Conservation (phyloP, 169 alveolate genomes). For the Plasmodium gonderi region DNA sequence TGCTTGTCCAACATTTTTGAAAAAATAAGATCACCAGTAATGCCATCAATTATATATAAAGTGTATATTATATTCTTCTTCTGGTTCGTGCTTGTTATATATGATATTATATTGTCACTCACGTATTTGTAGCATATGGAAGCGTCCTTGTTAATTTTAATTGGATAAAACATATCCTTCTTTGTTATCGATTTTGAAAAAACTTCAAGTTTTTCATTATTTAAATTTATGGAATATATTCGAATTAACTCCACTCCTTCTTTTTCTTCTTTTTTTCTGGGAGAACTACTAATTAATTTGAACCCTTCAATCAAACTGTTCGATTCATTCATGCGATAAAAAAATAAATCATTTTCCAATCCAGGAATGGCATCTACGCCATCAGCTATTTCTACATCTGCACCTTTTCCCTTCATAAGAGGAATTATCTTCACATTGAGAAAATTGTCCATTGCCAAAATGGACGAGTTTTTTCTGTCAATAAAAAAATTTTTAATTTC, state of each 20-base stretch:
- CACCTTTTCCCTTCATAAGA: background rate
- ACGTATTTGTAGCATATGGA: slow-evolving; percentile 68
- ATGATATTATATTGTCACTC: slow-evolving; percentile 57
- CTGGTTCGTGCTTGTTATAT: slow-evolving; percentile 14
- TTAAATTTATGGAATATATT: slow-evolving; percentile 46
- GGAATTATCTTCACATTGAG: slow-evolving; percentile 24
- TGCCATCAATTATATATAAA: slow-evolving; percentile 50
- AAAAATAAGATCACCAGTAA: slow-evolving; percentile 34
- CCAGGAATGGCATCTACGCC: background rate
- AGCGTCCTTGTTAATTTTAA: slow-evolving; percentile 72
- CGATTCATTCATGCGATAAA: slow-evolving; percentile 33
- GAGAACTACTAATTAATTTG: background rate
- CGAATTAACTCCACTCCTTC: slow-evolving; percentile 1
- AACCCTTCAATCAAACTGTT: slow-evolving; percentile 33
- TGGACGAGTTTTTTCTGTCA: background rate
- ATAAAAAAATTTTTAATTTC: slow-evolving; percentile 30
- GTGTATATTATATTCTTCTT: slow-evolving; percentile 11
- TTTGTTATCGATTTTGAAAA: slow-evolving; percentile 50
- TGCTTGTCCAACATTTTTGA: slow-evolving; percentile 56
- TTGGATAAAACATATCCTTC: slow-evolving; percentile 63
- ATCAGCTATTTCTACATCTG: background rate
- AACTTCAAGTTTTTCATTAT: slow-evolving; percentile 30
- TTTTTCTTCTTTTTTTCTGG: background rate
- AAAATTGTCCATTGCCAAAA: slow-evolving; percentile 21
- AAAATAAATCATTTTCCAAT: slow-evolving; percentile 27